These are phyloP conservation scores for Punctularia strigosozonata DNA, from an alignment of 768 basidiomycete species.

Conservation along the genomic window DNA sequence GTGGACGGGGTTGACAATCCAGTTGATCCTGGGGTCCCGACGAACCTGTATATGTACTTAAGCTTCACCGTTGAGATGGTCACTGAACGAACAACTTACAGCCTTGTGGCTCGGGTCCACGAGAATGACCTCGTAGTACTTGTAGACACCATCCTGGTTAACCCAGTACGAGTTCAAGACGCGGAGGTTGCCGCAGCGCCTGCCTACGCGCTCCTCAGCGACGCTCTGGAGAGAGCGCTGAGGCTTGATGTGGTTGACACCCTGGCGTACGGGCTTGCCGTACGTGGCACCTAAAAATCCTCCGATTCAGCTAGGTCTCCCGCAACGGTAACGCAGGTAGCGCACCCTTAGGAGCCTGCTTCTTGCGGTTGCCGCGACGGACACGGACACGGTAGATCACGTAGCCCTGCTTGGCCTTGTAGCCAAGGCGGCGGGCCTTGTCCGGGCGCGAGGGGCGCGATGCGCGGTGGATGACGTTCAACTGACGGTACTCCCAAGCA, in stretches of 20 bases:
- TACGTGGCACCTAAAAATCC: slow-evolving; percentile 73
- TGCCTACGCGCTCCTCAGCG: slow-evolving; percentile 97
- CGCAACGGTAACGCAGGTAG: slow-evolving; percentile 1
- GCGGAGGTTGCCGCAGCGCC: slow-evolving; percentile 90
- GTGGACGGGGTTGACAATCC: slow-evolving; percentile 98
- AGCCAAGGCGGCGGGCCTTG: slow-evolving; percentile 96
- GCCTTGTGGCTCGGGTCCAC: slow-evolving; percentile 94
- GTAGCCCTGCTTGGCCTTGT: slow-evolving; percentile 99
- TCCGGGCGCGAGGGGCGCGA: slow-evolving; percentile 97
- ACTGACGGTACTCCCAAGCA: slow-evolving; percentile 98
- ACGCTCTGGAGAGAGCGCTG: slow-evolving; percentile 87
- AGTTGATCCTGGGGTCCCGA: slow-evolving; percentile 95
- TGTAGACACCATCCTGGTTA: slow-evolving; percentile 98
- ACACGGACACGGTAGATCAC: slow-evolving; percentile 97
- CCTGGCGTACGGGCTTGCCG: slow-evolving; percentile 98
- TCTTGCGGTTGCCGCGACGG: slow-evolving; percentile 97
- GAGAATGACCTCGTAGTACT: slow-evolving; percentile 98
- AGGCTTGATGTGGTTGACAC: slow-evolving; percentile 98
- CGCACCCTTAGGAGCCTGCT: slow-evolving; percentile 92
- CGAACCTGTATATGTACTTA: slow-evolving; percentile 50
- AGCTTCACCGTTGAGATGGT: slow-evolving; percentile 1
- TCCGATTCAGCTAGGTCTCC: not conserved
- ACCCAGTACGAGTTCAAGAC: slow-evolving; percentile 99
- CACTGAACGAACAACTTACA: slow-evolving; percentile 33
- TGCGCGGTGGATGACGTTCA: slow-evolving; percentile 96